Conservation (phyloP, 176 grass and related monocot genomes). For the Aechmea fasciata region DNA sequence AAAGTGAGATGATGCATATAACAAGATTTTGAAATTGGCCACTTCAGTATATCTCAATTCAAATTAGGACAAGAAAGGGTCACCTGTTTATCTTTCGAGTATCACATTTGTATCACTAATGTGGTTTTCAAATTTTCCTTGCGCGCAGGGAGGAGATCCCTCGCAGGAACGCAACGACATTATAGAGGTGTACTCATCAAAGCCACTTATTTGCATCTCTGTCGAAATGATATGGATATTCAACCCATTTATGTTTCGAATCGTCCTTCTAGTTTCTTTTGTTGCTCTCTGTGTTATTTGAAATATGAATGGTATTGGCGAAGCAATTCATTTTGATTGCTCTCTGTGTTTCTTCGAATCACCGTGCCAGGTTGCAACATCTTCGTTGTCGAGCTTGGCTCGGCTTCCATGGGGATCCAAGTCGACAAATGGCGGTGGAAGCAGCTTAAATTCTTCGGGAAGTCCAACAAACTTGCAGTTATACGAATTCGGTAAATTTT, state of each 20-base stretch:
- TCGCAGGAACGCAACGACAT: conserved; percentile 61
- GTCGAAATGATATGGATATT: neutral
- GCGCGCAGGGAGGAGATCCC: conserved; percentile 64
- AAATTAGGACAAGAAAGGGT: no score
- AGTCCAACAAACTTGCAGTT: conserved; percentile 42
- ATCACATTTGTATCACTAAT: neutral
- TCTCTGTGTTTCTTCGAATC: neutral
- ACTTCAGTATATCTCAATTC: no score
- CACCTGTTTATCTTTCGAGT: no score
- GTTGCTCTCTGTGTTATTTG: neutral
- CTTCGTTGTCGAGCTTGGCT: conserved; percentile 80
- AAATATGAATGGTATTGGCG: neutral
- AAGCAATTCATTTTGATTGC: no score
- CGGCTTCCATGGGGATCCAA: conserved; percentile 81
- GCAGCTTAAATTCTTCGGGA: neutral
- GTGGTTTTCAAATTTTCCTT: neutral
- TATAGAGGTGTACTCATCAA: conserved; percentile 42
- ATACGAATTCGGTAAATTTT: conserved; percentile 89
- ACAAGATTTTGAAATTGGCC: no score
- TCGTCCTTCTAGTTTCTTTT: neutral
- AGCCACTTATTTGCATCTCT: neutral
- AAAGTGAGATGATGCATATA: no score
- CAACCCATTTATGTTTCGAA: neutral
- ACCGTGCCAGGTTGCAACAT: conserved; percentile 43
- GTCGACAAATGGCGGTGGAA: conserved; percentile 28